Conservation (phyloP, 257 asterid species). For the Voacanga thouarsii region DNA sequence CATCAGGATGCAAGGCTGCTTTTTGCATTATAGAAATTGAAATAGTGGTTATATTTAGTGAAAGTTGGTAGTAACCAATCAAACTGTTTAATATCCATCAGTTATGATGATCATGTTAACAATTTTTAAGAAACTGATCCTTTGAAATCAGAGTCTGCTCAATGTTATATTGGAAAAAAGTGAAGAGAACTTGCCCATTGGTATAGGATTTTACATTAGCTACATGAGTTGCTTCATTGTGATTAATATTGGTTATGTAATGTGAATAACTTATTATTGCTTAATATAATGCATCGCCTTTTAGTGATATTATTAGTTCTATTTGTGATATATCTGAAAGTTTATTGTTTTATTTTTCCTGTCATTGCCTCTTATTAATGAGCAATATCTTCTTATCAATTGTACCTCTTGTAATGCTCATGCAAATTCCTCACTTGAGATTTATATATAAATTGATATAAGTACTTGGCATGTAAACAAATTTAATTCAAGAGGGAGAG, state of each 20-base stretch:
- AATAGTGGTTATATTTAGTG: neutral
- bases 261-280: neutral
- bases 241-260: neutral
- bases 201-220: neutral
- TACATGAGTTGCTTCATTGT: neutral
- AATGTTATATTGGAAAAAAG: neutral
- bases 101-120: neutral
- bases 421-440: slow-evolving; percentile 36
- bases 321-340: neutral
- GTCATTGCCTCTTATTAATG: neutral
- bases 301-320: neutral
- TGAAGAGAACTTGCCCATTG: no score
- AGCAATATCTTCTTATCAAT: neutral
- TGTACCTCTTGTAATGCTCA: neutral
- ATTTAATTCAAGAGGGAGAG: no score
- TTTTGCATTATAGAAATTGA: neutral
- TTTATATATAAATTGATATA: no score
- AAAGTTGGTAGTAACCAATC: neutral
- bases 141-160: neutral
- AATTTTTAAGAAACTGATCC: neutral
- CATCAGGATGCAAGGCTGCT: neutral
- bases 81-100: neutral
- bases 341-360: neutral
- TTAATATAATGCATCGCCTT: neutral
- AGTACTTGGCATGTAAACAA: no score